Evolutionary conservation across 1,284 basidiomycete species (phyloP).

Genomic region (Ustilago shanxiensis): DNA sequence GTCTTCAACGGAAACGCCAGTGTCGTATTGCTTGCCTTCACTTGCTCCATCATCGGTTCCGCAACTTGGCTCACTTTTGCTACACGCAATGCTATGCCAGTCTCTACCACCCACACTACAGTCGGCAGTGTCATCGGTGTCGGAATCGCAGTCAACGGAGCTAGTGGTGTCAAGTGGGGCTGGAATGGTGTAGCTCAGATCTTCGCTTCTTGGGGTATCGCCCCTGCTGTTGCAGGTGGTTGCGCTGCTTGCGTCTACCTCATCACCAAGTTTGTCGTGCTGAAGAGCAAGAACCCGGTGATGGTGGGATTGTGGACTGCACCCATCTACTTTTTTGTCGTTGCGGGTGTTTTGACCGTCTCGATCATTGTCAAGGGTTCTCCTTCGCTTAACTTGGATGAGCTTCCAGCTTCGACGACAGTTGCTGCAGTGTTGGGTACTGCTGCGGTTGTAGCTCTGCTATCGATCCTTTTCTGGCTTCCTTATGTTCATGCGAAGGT

Average conservation of each 20-base stretch:
- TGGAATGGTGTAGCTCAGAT: slow-evolving; percentile 53
- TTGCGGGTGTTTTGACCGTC: slow-evolving; percentile 33
- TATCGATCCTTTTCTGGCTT: slow-evolving; percentile 50
- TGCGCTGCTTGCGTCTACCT: slow-evolving; percentile 45
- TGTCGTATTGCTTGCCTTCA: slow-evolving; percentile 48
- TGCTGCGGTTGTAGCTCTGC: slow-evolving; percentile 23
- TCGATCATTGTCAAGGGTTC: slow-evolving; percentile 55
- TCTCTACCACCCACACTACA: slow-evolving; percentile 55
- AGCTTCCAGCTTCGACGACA: slow-evolving; percentile 31
- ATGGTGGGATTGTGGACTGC: slow-evolving; percentile 31
- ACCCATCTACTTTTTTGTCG: slow-evolving; percentile 50
- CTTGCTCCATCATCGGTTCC: slow-evolving; percentile 50
- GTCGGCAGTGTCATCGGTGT: slow-evolving; percentile 51
- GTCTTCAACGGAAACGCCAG: slow-evolving; percentile 44
- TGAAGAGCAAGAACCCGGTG: slow-evolving; percentile 39
- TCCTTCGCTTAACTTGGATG: slow-evolving; percentile 46
- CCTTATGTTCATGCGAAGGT: slow-evolving; percentile 52
- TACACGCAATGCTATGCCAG: slow-evolving; percentile 49
- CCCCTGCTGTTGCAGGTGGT: slow-evolving; percentile 41
- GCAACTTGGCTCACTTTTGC: slow-evolving; percentile 51
- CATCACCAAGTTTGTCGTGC: slow-evolving; percentile 48
- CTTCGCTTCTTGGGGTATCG: slow-evolving; percentile 53
- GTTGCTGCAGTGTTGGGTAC: slow-evolving; percentile 42
- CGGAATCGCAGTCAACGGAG: slow-evolving; percentile 45
- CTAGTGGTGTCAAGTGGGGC: slow-evolving; percentile 42